phyloP scores from a whole-genome alignment of 169 alveolate genomes.

The Plasmodium adleri region DNA sequence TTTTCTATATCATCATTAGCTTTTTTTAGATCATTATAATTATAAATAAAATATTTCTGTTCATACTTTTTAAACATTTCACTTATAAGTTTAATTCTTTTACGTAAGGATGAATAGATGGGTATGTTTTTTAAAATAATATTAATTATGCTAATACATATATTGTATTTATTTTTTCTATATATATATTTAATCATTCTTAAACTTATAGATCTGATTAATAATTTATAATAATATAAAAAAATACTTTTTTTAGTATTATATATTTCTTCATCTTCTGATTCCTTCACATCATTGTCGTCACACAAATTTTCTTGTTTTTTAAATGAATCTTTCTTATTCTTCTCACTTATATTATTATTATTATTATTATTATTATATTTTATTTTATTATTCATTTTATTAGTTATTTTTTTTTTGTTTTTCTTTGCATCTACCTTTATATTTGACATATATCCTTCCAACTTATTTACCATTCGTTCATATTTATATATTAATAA shows the following conservation, averaged over 20 bases:
- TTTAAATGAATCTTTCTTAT: neutral
- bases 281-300: neutral
- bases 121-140: constrained; percentile 54
- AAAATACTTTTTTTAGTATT: neutral
- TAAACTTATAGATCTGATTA: constrained; percentile 41
- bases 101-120: constrained; percentile 39
- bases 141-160: constrained; percentile 40
- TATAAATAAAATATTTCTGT: constrained; percentile 28
- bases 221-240: constrained; percentile 38
- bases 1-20: constrained; percentile 70
- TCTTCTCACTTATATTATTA: neutral
- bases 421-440: neutral
- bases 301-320: neutral
- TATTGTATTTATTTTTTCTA: constrained; percentile 59
- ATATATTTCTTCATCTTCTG: neutral
- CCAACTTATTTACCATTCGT: neutral
- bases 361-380: neutral
- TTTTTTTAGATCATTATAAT: constrained; percentile 13
- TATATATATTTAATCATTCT: constrained; percentile 36
- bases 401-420: neutral
- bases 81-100: constrained; percentile 29
- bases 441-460: neutral
- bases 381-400: neutral
- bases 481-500: constrained; percentile 40
- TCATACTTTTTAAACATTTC: constrained; percentile 58